Base-by-base conservation (phyloP, 2,329 filamentous ascomycete species). In the Grosmannia serpens region DNA sequence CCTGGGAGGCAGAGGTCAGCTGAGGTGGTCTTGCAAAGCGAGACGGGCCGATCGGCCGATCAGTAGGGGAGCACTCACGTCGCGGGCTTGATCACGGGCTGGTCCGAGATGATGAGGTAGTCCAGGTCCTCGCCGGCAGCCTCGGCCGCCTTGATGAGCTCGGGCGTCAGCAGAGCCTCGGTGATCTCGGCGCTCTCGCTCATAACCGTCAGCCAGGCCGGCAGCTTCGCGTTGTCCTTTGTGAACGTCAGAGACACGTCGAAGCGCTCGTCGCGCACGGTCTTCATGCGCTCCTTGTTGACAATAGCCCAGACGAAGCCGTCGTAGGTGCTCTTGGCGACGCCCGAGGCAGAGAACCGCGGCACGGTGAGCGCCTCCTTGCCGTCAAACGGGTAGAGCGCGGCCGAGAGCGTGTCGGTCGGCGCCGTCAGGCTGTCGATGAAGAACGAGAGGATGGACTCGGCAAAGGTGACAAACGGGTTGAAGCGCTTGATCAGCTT, bases 151-250 rank as follows among this genome's bases (percentile, higher is more conserved):
- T 87, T 83, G 71, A 90, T 81, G 44, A 99, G 80, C 66, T 97
- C 92, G n/a, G 87, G 81, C 4, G 90, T 96, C 55, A 99, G 81
- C 64, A 99, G 77, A 8, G 84, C 78, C 52, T 96, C 89, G 15
- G 91, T 96, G 66, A 99, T 86, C 74, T 97, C 94, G 60, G 91
- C 91, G 73, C 86, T 96, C 79, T 99, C 94, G 69, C 85, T 95
- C 94, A 99, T 97, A 68, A 96, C 84, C 15, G 90, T 96, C 58
- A 87, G 79, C 91, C 91, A 99, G 63, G 80, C 74, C 38, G 94
- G 92, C 38, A 99, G 83, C 78, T 95, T 96, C 58, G 87, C 70
- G 74, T 91, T 84, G 68, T 99, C 94, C 80, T 95, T 96, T 69
- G 92, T 96, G 64, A 85, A 85, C 49, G 94, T 96, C 65, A 99